Evolutionary conservation across 495 filamentous ascomycete genomes (phyloP).

Genomic region (Xylaria nigripes): DNA sequence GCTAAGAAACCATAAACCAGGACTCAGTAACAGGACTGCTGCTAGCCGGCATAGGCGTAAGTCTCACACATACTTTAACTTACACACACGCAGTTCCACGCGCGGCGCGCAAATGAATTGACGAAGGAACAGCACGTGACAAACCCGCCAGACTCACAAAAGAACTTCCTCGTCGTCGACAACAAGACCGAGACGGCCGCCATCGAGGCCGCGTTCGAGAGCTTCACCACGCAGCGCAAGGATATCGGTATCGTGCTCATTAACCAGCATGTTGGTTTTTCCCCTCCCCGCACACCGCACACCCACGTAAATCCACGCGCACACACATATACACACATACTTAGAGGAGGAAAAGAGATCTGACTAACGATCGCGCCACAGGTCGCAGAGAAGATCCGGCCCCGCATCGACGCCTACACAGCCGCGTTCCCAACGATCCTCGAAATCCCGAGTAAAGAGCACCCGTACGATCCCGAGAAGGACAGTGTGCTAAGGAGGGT

Average conservation of each 20-base stretch:
- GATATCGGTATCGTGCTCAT: slow-evolving; percentile 95
- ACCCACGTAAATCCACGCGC: too few species aligned
- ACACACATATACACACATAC: too few species aligned
- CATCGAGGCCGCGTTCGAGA: slow-evolving; percentile 87
- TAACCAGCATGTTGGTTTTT: slow-evolving; percentile 79
- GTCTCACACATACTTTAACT: slow-evolving; percentile 17
- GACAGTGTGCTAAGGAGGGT: slow-evolving; percentile 93
- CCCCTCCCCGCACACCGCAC: background rate
- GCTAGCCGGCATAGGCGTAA: slow-evolving; percentile 88
- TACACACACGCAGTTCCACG: too few species aligned
- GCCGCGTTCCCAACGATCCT: slow-evolving; percentile 70
- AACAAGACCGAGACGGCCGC: slow-evolving; percentile 76
- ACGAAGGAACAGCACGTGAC: slow-evolving; percentile 28
- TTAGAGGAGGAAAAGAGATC: too few species aligned
- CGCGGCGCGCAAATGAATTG: background rate
- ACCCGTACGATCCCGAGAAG: slow-evolving; percentile 98
- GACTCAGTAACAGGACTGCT: slow-evolving; percentile 93
- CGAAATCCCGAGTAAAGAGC: slow-evolving; percentile 98
- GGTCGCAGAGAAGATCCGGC: slow-evolving; percentile 90
- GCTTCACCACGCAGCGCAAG: slow-evolving; percentile 79
- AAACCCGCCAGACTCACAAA: slow-evolving; percentile 67
- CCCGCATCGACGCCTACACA: slow-evolving; percentile 65
- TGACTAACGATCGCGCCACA: slow-evolving; percentile 28
- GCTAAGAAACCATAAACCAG: slow-evolving; percentile 32
- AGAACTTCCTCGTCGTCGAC: slow-evolving; percentile 97